phyloP scores from a whole-genome alignment of 2,329 filamentous ascomycete species.

The Epichloe elymi region DNA sequence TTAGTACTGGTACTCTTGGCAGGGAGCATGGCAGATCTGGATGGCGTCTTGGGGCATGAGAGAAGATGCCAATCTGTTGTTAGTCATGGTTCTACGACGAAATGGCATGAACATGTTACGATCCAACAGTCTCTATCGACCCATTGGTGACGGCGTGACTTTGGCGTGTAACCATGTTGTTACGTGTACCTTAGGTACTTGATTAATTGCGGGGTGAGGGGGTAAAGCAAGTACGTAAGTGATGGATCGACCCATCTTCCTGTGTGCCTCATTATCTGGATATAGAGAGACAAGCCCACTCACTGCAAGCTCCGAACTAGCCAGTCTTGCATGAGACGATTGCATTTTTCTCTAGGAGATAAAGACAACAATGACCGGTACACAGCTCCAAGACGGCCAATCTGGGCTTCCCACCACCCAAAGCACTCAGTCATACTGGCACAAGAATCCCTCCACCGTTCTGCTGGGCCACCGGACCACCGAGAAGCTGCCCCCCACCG shows the following conservation, averaged over 20 bases:
- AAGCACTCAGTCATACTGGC: conserved; percentile 61
- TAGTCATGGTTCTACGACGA: conserved; percentile 19
- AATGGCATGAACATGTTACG: conserved; percentile 17
- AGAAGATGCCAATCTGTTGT: conserved; percentile 12
- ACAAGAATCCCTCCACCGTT: conserved; percentile 48
- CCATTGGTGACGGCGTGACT: background rate
- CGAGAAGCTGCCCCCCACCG: conserved; percentile 42
- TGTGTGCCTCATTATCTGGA: background rate
- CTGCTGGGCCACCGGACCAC: conserved; percentile 59
- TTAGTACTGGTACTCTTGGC: conserved; percentile 7
- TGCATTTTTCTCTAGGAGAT: no score
- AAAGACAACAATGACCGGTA: conserved; percentile 17
- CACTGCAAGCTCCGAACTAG: background rate
- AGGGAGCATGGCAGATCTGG: conserved; percentile 12
- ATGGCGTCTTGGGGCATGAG: conserved; percentile 9
- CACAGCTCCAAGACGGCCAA: conserved; percentile 21
- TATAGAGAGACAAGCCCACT: background rate
- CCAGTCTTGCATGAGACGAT: no score
- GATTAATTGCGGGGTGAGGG: no score
- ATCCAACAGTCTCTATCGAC: conserved; percentile 1
- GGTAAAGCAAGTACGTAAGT: no score
- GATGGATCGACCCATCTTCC: no score
- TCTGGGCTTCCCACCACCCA: conserved; percentile 46
- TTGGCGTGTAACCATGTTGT: background rate
- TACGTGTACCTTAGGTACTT: no score